phyloP scores from a whole-genome alignment of 2,329 filamentous ascomycete species.

The Ceratocystis eucalypticola region DNA sequence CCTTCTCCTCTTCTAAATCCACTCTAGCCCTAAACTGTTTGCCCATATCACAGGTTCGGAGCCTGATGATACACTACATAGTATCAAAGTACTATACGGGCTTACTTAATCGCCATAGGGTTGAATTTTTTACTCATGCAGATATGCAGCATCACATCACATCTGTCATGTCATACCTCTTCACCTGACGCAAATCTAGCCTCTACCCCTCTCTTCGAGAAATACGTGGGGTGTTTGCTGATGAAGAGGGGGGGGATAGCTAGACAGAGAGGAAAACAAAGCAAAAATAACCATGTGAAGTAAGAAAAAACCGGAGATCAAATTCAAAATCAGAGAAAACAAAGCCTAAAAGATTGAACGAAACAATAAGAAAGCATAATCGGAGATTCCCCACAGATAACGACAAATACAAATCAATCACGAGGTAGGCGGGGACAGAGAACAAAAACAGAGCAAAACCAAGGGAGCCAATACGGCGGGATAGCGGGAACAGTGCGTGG shows the following conservation, averaged over 20 bases:
- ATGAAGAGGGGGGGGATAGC: neutral
- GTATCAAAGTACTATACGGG: neutral
- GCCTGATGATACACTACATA: neutral
- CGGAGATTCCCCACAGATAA: neutral
- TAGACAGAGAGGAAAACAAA: neutral
- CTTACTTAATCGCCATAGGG: neutral
- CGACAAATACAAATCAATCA: neutral
- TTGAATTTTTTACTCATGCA: neutral
- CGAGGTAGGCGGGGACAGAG: neutral
- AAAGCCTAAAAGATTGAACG: neutral
- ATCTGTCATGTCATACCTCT: neutral
- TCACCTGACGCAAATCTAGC: neutral
- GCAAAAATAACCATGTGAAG: neutral
- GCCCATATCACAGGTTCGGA: neutral
- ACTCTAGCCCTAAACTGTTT: neutral
- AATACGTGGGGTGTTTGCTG: neutral
- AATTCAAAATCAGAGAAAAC: neutral
- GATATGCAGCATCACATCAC: neutral
- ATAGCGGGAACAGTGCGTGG: neutral
- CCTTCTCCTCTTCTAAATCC: neutral
- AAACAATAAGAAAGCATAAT: neutral
- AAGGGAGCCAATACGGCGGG: neutral
- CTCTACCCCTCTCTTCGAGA: neutral
- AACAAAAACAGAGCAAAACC: neutral
- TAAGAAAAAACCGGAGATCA: neutral